phyloP scores from a whole-genome alignment of 441 rosid genomes.

The Bocquillonia castaneifolia region DNA sequence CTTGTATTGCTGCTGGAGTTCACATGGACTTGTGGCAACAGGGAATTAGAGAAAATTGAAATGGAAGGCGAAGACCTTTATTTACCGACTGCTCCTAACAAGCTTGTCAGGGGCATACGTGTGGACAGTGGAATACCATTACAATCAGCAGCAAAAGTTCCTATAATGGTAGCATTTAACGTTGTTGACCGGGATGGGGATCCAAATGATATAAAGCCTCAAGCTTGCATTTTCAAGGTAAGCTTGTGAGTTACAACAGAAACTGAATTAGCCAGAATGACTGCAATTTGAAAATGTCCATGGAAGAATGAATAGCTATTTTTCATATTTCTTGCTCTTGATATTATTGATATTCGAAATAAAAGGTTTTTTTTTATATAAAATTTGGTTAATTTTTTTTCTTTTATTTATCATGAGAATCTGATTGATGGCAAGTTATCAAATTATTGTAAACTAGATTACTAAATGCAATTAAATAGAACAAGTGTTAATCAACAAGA shows the following conservation, averaged over 20 bases:
- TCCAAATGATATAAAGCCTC: slow-evolving; percentile 57
- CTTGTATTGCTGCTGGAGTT: slow-evolving; percentile 22
- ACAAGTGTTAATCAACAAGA: neutral
- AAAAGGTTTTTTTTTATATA: neutral
- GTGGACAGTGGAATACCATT: slow-evolving; percentile 98
- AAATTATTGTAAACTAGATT: neutral
- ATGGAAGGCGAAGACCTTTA: slow-evolving; percentile 86
- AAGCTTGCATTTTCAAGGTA: slow-evolving; percentile 99
- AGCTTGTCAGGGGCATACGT: slow-evolving; percentile 82
- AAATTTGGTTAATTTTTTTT: neutral
- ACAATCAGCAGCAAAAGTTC: slow-evolving; percentile 98
- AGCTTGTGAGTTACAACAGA: slow-evolving; percentile 14
- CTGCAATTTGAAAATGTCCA: no score
- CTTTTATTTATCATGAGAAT: neutral
- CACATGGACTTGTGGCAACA: slow-evolving; percentile 29
- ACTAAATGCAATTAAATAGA: no score
- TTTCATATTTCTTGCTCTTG: neutral
- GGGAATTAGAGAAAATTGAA: slow-evolving; percentile 93
- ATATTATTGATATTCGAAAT: neutral
- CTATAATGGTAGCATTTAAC: slow-evolving; percentile 89
- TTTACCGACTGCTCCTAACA: slow-evolving; percentile 84
- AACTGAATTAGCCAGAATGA: neutral
- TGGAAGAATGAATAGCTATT: no score
- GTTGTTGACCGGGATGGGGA: slow-evolving; percentile 84
- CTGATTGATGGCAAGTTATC: neutral